These are phyloP conservation scores for Colletotrichum tropicale DNA, from an alignment of 2,329 filamentous ascomycete species.

Conservation along the genomic window DNA sequence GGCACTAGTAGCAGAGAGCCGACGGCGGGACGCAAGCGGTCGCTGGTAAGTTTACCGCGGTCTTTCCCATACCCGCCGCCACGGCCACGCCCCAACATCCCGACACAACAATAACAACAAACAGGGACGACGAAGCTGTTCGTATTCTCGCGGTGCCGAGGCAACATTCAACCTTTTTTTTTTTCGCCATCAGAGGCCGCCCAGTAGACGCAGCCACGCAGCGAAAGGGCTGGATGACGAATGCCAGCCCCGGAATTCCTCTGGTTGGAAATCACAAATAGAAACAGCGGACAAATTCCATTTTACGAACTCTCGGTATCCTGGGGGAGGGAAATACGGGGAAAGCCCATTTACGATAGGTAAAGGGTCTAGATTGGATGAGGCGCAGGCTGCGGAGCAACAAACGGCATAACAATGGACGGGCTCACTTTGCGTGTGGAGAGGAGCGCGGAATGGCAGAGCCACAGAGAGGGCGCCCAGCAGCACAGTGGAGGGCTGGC, in stretches of 20 bases:
- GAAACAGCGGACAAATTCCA: background rate
- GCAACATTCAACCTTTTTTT: background rate
- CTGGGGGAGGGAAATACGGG: background rate
- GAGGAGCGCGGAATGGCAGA: background rate
- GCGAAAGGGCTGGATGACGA: background rate
- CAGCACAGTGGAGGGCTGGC: background rate
- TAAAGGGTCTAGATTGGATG: background rate
- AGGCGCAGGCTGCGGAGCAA: background rate
- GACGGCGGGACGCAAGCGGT: background rate
- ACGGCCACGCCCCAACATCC: background rate
- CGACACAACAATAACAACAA: background rate
- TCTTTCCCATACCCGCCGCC: background rate
- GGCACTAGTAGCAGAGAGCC: background rate
- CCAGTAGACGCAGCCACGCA: background rate
- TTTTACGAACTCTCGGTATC: background rate
- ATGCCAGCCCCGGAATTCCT: background rate
- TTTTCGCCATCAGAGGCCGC: background rate
- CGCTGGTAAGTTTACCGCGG: background rate
- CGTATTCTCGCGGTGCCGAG: background rate
- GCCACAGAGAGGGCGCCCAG: background rate
- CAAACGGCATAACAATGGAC: background rate
- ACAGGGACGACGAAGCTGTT: background rate
- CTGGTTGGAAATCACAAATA: background rate
- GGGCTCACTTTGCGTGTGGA: background rate
- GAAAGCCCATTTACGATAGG: background rate